These are phyloP conservation scores for Saturnispora hagleri DNA, from an alignment of 805 yeast genomes.

Conservation along the genomic window DNA sequence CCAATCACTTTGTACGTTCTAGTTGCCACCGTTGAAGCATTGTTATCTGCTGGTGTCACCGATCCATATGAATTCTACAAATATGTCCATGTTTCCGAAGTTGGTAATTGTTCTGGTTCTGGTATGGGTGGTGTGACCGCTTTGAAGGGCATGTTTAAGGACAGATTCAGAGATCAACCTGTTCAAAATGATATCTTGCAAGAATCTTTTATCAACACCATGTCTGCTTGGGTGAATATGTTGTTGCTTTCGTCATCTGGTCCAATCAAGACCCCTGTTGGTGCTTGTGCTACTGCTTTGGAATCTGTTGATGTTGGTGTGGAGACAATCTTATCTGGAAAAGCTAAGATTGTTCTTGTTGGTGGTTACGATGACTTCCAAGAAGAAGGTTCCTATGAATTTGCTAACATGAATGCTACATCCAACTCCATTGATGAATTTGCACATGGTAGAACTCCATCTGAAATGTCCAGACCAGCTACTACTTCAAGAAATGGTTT, in stretches of 20 bases:
- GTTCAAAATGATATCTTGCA: slow-evolving; percentile 96
- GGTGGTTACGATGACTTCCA: slow-evolving; percentile 99
- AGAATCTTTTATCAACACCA: slow-evolving; percentile 97
- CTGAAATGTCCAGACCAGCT: slow-evolving; percentile 98
- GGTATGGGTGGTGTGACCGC: slow-evolving; percentile 99
- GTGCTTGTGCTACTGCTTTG: slow-evolving; percentile 98
- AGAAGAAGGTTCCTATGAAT: slow-evolving; percentile 97
- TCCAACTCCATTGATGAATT: slow-evolving; percentile 81
- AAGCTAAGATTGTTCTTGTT: slow-evolving; percentile 91
- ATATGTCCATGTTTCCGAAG: slow-evolving; percentile 96
- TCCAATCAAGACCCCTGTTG: slow-evolving; percentile 98
- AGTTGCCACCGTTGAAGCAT: slow-evolving; percentile 93
- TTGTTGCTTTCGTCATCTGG: slow-evolving; percentile 93
- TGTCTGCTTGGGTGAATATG: slow-evolving; percentile 99
- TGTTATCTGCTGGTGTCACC: slow-evolving; percentile 87
- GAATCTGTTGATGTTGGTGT: slow-evolving; percentile 96
- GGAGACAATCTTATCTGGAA: slow-evolving; percentile 86
- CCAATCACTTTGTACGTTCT: slow-evolving; percentile 88
- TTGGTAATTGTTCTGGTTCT: slow-evolving; percentile 98
- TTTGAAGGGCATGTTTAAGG: slow-evolving; percentile 94
- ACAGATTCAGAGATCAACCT: slow-evolving; percentile 85
- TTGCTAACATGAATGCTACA: slow-evolving; percentile 98
- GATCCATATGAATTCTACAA: slow-evolving; percentile 98
- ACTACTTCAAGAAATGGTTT: slow-evolving; percentile 95
- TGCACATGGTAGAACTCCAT: slow-evolving; percentile 94